These are phyloP conservation scores for Linum tenue DNA, from an alignment of 345 rosid genomes.

Conservation along the genomic window DNA sequence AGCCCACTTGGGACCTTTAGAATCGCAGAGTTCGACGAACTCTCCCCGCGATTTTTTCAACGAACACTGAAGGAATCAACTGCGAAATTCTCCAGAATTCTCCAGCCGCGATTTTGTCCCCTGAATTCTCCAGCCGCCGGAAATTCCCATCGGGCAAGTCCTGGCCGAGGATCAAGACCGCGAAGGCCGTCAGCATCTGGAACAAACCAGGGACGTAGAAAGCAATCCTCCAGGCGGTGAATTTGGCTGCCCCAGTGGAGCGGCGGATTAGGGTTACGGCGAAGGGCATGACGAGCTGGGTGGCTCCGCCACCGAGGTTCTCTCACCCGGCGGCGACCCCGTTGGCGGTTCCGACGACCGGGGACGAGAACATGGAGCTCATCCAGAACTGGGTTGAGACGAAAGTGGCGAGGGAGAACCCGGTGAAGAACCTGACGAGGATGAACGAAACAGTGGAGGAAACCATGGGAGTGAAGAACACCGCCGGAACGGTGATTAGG, in stretches of 20 bases:
- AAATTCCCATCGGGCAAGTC: no score
- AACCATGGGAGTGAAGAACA: conserved; percentile 40
- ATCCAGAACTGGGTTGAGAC: conserved; percentile 89
- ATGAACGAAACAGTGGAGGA: conserved; percentile 25
- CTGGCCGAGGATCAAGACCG: no score
- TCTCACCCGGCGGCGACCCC: conserved; percentile 84
- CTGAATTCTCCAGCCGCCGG: no score
- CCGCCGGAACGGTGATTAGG: conserved; percentile 40
- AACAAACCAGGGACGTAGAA: conserved; percentile 74
- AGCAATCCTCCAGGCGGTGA: conserved; percentile 85
- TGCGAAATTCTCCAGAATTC: no score
- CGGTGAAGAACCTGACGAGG: conserved; percentile 38
- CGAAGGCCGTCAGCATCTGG: conserved; percentile 43
- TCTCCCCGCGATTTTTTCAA: no score
- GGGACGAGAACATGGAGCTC: conserved; percentile 71
- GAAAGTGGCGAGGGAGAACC: conserved; percentile 65
- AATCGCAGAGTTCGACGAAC: no score
- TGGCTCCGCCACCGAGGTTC: conserved; percentile 55
- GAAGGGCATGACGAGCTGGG: conserved; percentile 82
- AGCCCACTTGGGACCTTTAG: no score
- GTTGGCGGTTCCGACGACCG: conserved; percentile 63
- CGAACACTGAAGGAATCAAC: no score
- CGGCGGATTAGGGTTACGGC: conserved; percentile 41
- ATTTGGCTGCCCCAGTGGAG: conserved; percentile 45
- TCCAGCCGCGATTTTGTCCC: no score